A percentile compares a stretch with the other conserved stretches of the same genome.
Conservation (phyloP, 768 basidiomycete genomes). For the Mycena filopes region DNA sequence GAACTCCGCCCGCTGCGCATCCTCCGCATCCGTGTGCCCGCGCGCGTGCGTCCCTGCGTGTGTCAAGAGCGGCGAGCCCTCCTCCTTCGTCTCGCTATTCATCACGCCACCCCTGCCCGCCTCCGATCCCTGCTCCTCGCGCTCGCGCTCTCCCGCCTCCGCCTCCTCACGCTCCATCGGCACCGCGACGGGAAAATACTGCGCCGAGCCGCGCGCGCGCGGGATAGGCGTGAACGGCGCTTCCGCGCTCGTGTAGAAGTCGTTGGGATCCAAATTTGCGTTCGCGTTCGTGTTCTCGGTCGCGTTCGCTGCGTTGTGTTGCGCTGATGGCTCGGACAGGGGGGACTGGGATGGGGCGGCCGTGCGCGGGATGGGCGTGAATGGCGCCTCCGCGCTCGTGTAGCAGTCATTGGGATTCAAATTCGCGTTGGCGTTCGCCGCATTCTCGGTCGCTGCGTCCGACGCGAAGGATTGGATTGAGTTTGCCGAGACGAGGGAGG, state of each 20-base stretch:
- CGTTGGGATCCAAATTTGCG: too few relatives aligned
- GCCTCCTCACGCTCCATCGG: neutral
- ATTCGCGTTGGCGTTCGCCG: neutral
- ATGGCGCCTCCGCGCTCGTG: neutral
- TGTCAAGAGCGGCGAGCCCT: neutral
- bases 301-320: too few relatives aligned
- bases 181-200: neutral
- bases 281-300: too few relatives aligned
- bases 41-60: conserved; percentile 1
- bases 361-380: neutral
- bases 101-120: too few relatives aligned
- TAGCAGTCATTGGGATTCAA: neutral
- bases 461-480: neutral
- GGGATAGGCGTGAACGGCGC: conserved; percentile 3
- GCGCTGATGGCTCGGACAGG: neutral
- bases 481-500: neutral
- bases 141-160: neutral
- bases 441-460: neutral
- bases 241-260: too few relatives aligned
- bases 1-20: conserved; percentile 9
- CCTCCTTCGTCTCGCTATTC: neutral
- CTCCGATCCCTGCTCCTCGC: too few relatives aligned
- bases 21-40: conserved; percentile 1
- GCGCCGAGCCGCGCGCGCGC: neutral
- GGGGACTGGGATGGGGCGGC: neutral